Evolutionary conservation across 2,329 filamentous ascomycete species (phyloP).

Genomic region (Ophiostoma sp.): DNA sequence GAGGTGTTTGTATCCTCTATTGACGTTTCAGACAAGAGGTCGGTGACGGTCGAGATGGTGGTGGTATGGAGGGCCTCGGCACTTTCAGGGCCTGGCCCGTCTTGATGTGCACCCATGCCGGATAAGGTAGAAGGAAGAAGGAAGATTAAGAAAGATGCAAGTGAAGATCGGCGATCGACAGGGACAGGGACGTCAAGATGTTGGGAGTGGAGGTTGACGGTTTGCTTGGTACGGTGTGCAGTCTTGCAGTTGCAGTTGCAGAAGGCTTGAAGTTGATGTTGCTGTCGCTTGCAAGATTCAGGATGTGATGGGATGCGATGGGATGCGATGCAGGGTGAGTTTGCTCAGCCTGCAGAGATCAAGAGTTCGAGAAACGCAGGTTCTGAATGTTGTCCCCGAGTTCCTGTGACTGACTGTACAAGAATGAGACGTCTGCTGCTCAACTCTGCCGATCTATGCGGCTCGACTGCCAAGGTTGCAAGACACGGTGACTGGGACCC

Average conservation of each 20-base stretch:
- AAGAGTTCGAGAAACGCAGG: background rate
- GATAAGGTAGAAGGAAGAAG: background rate
- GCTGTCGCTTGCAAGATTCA: background rate
- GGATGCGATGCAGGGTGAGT: background rate
- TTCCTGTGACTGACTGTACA: background rate
- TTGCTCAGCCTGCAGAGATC: background rate
- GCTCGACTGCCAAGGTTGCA: constrained; percentile 13
- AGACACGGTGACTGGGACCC: background rate
- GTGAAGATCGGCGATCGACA: constrained; percentile 11
- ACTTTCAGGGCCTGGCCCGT: background rate
- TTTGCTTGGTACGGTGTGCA: background rate
- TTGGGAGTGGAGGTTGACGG: too few species aligned
- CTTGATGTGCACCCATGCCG: constrained; percentile 9
- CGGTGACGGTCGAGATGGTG: background rate
- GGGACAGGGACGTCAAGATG: background rate
- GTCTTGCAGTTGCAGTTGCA: background rate
- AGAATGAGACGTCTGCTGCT: background rate
- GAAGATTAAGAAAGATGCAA: background rate
- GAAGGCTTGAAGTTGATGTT: background rate
- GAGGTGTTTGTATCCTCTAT: background rate
- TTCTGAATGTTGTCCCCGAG: background rate
- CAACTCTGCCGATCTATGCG: constrained; percentile 15
- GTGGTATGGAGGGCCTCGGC: background rate
- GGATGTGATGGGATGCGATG: background rate
- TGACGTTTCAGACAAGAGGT: background rate